phyloP scores from a whole-genome alignment of 768 basidiomycete genomes.

The Suillus subaureus region DNA sequence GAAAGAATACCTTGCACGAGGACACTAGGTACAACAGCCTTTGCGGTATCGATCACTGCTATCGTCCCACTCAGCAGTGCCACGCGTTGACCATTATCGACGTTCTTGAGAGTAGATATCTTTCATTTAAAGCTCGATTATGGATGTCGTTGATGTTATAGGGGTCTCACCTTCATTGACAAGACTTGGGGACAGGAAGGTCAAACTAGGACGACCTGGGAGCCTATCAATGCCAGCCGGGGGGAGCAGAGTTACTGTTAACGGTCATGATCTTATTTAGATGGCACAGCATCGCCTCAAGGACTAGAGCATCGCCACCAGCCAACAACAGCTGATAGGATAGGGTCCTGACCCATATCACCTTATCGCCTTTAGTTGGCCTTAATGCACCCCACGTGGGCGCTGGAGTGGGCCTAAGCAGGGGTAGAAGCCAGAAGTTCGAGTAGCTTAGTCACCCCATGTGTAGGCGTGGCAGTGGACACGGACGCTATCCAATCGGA shows the following conservation, averaged over 20 bases:
- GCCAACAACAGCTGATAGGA: neutral
- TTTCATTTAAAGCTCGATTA: neutral
- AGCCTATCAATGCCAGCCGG: neutral
- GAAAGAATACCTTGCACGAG: neutral
- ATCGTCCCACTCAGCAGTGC: neutral
- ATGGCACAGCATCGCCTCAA: neutral
- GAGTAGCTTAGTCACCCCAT: too few species aligned
- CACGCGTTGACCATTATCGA: neutral
- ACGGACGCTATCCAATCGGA: too few species aligned
- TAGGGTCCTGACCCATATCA: neutral
- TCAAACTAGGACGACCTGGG: neutral
- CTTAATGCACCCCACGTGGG: too few species aligned
- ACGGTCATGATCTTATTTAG: neutral
- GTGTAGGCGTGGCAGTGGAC: too few species aligned
- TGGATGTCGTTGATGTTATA: neutral
- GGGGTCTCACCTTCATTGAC: constrained; percentile 1
- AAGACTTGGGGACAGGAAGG: neutral
- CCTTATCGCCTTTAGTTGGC: too few species aligned
- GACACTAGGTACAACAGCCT: neutral
- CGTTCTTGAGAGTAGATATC: neutral
- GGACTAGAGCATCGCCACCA: neutral
- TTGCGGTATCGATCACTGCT: neutral
- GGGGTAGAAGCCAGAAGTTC: too few species aligned
- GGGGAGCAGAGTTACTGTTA: neutral
- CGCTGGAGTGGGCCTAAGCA: too few species aligned